These are phyloP conservation scores for Suillus decipiens DNA, from an alignment of 768 basidiomycete genomes.

Conservation along the genomic window DNA sequence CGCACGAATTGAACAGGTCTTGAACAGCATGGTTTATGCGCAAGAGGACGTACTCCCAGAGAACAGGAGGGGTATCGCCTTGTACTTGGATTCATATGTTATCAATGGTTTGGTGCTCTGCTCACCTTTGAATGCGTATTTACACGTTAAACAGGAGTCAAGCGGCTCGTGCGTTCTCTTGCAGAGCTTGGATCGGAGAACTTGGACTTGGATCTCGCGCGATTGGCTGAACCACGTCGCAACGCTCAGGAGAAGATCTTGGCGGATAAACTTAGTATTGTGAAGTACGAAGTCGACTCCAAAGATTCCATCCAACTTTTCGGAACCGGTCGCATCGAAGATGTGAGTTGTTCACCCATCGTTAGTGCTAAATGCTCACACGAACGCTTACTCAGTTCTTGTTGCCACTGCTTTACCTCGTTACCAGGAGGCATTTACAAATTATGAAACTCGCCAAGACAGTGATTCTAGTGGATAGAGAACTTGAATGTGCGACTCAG, in stretches of 20 bases:
- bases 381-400: constrained; percentile 28
- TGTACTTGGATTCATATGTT: constrained; percentile 23
- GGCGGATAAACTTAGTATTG: constrained; percentile 26
- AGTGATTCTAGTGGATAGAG: constrained; percentile 28
- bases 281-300: constrained; percentile 36
- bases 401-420: constrained; percentile 37
- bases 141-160: background rate
- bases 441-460: constrained; percentile 31
- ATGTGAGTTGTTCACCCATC: constrained; percentile 20
- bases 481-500: constrained; percentile 16
- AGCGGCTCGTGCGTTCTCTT: background rate
- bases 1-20: constrained; percentile 18
- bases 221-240: background rate
- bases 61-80: constrained; percentile 25
- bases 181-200: constrained; percentile 21
- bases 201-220: constrained; percentile 22
- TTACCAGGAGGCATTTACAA: constrained; percentile 35
- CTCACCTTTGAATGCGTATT: no score
- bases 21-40: constrained; percentile 25
- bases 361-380: background rate
- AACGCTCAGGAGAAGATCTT: constrained; percentile 28
- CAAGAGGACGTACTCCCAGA: constrained; percentile 17
- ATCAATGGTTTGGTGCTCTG: background rate
- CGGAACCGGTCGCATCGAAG: constrained; percentile 37
- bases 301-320: constrained; percentile 19